Evolutionary conservation across 2,329 filamentous ascomycete species (phyloP).

Genomic region (Teratosphaeria zuluensis): DNA sequence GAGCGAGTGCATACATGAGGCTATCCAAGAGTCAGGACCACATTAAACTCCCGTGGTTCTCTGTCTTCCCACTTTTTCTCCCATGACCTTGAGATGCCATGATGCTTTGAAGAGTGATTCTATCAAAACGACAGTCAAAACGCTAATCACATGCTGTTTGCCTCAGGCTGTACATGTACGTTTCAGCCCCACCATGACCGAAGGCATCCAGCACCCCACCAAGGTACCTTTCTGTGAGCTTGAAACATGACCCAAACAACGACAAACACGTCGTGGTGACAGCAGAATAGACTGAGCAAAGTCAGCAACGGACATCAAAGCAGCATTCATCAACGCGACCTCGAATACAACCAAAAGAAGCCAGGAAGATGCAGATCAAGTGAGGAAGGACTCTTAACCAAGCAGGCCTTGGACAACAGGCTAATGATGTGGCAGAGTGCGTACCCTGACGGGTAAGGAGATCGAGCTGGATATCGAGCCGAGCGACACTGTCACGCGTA

Average conservation of each 20-base stretch:
- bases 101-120: too few species aligned
- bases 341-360: not conserved
- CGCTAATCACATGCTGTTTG: not conserved
- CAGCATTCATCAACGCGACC: not conserved
- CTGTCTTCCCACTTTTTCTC: too few species aligned
- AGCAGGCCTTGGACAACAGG: not conserved
- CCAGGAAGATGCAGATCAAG: constrained; percentile 20
- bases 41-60: not conserved
- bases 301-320: not conserved
- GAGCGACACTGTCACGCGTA: constrained; percentile 57
- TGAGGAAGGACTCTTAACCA: not conserved
- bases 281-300: not conserved
- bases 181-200: not conserved
- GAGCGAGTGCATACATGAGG: not conserved
- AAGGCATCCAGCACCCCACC: not conserved
- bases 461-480: constrained; percentile 96
- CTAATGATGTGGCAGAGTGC: constrained; percentile 56
- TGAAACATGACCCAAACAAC: not conserved
- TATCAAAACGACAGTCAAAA: not conserved
- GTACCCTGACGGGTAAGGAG: constrained; percentile 95
- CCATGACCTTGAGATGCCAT: too few species aligned
- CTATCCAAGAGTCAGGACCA: not conserved
- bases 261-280: not conserved
- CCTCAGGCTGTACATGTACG: not conserved
- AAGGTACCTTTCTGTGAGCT: not conserved